Percentiles rank a stretch among this genome's conserved stretches.
Conservation (phyloP, 495 filamentous ascomycete genomes). For the Pseudomonodictys pantanalensis region DNA sequence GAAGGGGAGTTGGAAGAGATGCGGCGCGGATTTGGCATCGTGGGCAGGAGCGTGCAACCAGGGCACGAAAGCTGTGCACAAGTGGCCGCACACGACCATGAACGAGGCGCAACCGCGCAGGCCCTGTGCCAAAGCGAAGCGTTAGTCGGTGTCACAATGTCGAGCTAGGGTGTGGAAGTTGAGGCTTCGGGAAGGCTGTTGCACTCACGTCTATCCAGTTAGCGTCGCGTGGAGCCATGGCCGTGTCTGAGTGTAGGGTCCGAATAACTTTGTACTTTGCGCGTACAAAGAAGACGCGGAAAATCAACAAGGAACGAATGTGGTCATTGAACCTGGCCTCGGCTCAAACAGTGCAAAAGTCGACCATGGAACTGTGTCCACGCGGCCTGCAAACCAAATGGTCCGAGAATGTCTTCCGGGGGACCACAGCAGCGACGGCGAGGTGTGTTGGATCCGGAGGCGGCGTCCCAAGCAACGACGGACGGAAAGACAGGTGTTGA, state of each 20-base stretch:
- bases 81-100: conserved; percentile 35
- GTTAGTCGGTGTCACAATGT: not conserved
- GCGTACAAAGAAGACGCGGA: not conserved
- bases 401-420: not conserved
- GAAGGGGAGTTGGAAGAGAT: conserved; percentile 35
- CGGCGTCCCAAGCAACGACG: too few relatives aligned
- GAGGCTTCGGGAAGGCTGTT: too few relatives aligned
- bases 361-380: not conserved
- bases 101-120: conserved; percentile 35
- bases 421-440: not conserved
- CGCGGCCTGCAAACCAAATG: not conserved
- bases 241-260: not conserved
- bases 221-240: conserved; percentile 33
- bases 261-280: not conserved
- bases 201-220: conserved; percentile 37
- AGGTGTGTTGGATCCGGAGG: not conserved
- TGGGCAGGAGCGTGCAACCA: conserved; percentile 31
- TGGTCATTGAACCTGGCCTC: conserved; percentile 15
- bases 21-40: conserved; percentile 22
- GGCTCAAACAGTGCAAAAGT: not conserved
- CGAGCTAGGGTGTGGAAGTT: not conserved
- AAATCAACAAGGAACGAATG: not conserved
- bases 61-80: conserved; percentile 34
- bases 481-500: too few relatives aligned
- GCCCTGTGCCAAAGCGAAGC: conserved; percentile 22